Conservation (phyloP, 2,329 filamentous ascomycete species). For the Epichloe gansuensis region DNA sequence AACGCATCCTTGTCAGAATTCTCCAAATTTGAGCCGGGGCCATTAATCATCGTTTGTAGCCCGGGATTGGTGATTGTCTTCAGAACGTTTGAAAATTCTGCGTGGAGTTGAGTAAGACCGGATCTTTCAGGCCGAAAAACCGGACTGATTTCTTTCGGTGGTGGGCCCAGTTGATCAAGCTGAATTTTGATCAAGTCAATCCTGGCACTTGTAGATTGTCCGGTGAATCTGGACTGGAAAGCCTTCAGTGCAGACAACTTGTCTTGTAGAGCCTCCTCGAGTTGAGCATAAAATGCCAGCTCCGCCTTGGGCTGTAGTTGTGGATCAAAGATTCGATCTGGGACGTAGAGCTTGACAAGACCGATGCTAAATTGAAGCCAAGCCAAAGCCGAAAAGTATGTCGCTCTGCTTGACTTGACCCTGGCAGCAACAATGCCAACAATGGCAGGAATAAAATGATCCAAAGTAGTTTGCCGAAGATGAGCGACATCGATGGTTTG, state of each 20-base stretch:
- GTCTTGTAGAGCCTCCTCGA: constrained; percentile 40
- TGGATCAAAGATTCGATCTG: constrained; percentile 78
- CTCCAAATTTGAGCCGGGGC: constrained; percentile 11
- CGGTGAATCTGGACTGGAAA: constrained; percentile 58
- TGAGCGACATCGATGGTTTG: constrained; percentile 21
- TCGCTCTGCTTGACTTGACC: constrained; percentile 9
- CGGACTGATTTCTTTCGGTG: constrained; percentile 49
- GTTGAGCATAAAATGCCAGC: constrained; percentile 41
- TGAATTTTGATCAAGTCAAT: constrained; percentile 51
- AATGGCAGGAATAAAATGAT: constrained; percentile 34
- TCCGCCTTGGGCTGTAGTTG: constrained; percentile 55
- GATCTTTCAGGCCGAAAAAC: constrained; percentile 62
- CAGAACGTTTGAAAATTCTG: constrained; percentile 69
- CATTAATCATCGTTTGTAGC: constrained; percentile 1
- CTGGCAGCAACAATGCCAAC: constrained; percentile 26
- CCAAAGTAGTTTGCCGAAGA: constrained; percentile 24
- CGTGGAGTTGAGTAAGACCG: constrained; percentile 60
- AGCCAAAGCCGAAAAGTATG: constrained; percentile 36
- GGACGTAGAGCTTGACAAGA: constrained; percentile 69
- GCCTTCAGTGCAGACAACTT: constrained; percentile 47
- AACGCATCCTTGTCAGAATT: constrained; percentile 25
- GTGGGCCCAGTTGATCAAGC: constrained; percentile 49
- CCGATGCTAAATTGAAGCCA: constrained; percentile 69
- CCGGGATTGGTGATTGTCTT: constrained; percentile 43
- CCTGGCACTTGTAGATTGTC: constrained; percentile 55